Conservation (phyloP, 2,329 filamentous ascomycete species). For the Dryadomyces quercivorus region DNA sequence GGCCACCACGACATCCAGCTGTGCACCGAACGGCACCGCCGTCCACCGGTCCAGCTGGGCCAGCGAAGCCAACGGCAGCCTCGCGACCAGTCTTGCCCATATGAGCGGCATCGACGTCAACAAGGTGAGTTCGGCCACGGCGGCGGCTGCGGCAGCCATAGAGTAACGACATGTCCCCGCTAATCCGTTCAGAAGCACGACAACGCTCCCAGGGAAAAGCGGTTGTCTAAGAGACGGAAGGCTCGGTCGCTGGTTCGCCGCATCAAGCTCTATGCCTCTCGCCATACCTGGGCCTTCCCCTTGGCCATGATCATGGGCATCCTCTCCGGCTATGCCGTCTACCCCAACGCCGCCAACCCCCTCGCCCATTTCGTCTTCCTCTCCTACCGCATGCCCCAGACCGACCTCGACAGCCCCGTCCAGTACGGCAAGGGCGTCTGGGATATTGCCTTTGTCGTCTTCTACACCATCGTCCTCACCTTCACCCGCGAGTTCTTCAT, state of each 20-base stretch:
- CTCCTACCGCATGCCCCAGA: conserved; percentile 60
- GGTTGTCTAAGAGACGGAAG: conserved; percentile 41
- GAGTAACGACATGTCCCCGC: too few species aligned
- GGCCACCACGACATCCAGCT: conserved; percentile 14
- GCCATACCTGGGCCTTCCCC: conserved; percentile 53
- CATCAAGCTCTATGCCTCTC: conserved; percentile 36
- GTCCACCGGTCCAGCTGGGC: conserved; percentile 42
- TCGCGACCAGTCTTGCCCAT: conserved; percentile 39
- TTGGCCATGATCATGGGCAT: conserved; percentile 54
- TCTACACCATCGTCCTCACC: conserved; percentile 80
- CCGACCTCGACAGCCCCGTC: conserved; percentile 28
- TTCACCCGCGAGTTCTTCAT: conserved; percentile 95
- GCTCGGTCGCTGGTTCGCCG: conserved; percentile 41
- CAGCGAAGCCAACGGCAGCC: conserved; percentile 38
- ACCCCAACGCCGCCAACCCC: conserved; percentile 68
- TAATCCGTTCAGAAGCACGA: conserved; percentile 6
- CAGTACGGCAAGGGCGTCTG: conserved; percentile 84
- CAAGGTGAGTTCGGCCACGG: conserved; percentile 6
- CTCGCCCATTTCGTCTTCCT: conserved; percentile 77
- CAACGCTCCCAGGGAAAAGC: conserved; percentile 20
- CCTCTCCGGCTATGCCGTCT: conserved; percentile 56
- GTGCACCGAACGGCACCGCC: conserved; percentile 9
- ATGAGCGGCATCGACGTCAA: conserved; percentile 16
- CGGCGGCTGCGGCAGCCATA: not conserved
- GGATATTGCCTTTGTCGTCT: conserved; percentile 77